Conservation (phyloP, 2,329 filamentous ascomycete genomes). For the Trichoderma koningiopsis region DNA sequence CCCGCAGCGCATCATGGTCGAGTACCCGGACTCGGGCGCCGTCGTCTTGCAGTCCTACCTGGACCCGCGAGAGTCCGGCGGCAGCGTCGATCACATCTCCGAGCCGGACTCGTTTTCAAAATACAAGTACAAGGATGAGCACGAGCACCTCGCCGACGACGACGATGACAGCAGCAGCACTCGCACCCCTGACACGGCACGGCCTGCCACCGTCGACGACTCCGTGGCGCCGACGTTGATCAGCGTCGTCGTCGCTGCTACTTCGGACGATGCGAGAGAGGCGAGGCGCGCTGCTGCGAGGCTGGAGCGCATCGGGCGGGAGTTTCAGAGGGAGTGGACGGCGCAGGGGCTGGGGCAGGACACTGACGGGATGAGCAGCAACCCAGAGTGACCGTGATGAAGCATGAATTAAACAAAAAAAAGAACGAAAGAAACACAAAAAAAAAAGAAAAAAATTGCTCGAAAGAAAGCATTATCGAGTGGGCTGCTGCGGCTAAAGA, state of each 20-base stretch:
- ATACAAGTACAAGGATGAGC: slow-evolving; percentile 26
- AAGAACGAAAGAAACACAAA: too few relatives aligned
- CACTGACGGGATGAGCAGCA: slow-evolving; percentile 30
- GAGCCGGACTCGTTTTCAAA: slow-evolving; percentile 15
- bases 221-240: slow-evolving; percentile 56
- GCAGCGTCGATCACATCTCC: slow-evolving; percentile 1
- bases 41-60: slow-evolving; percentile 51
- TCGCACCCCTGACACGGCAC: neutral
- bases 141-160: neutral
- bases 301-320: slow-evolving; percentile 56
- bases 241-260: slow-evolving; percentile 55
- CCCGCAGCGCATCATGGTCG: slow-evolving; percentile 61
- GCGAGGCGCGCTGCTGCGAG: slow-evolving; percentile 55
- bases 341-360: slow-evolving; percentile 35
- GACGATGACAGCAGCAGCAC: neutral
- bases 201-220: slow-evolving; percentile 35
- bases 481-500: neutral
- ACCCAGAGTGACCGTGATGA: slow-evolving; percentile 31
- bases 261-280: slow-evolving; percentile 50
- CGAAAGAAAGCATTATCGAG: neutral
- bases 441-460: too few relatives aligned
- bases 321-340: slow-evolving; percentile 58
- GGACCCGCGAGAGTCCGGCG: slow-evolving; percentile 40
- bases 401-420: neutral
- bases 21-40: slow-evolving; percentile 50